Base-by-base conservation (phyloP, 805 yeast species). In the Tetrapisispora fleetii region DNA sequence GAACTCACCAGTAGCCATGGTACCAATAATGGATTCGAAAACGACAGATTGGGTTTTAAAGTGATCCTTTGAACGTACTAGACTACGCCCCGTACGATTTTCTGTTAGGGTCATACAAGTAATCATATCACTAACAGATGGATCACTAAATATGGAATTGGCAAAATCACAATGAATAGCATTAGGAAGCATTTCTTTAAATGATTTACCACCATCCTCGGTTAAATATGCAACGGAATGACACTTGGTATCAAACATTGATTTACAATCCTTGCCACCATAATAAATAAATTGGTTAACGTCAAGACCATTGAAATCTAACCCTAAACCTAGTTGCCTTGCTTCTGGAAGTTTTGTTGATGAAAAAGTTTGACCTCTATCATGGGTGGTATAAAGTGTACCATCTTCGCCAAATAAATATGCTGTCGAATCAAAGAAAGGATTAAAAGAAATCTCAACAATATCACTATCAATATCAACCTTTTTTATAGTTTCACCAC, bases 1-100 rank as follows among this genome's bases (percentile, higher is more conserved):
- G 57, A 77, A 91, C 28, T 78, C 81, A 22, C 85, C 84, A 18
- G 81, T 78, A 33, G 80, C 70, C 18, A 93, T 88, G 54, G 79
- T 81, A 0, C 95, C 96, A 40, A 84, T 76, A 35, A 85, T 78
- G 44, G 75, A 67, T 2, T 78, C 79, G 57, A 83, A 78, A 0
- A 65, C 70, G 14, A 57, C 63, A 5, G 69, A 65, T 11, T 67
- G 69, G 5, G 58, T 55, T 21, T 66, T 54, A 62, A 81, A 83
- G 55, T 67, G 74, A 58, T 86, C 81, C 1, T 64, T 67, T 7
- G 86, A 72, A 1, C 85, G 73, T 13, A 77, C 60, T n/a, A 75
- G 56, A 1, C 53, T 47, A 22, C 57, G 58, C 10, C 49, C 52
- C 4, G 65, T 64, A 17, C 69, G 58, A 19, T 64, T 68, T 19